Base-by-base conservation (phyloP, 2,329 filamentous ascomycete species). In the Arthrobotrys sinensis region DNA sequence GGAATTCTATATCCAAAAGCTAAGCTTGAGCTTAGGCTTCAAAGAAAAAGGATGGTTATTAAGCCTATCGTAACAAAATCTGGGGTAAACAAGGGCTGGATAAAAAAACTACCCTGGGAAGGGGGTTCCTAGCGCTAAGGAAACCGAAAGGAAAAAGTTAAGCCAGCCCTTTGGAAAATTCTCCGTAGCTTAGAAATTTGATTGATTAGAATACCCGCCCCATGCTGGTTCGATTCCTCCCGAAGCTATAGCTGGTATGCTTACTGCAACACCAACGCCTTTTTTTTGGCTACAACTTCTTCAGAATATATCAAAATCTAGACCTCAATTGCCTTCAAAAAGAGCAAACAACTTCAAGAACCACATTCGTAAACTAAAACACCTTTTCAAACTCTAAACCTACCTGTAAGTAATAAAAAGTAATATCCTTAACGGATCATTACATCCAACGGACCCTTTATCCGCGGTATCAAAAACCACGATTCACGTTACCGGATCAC, bases 401-500 rank as follows among this genome's bases (percentile, higher is more conserved):
- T 5, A 11, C 24, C 24, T 28, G 4, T 28, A 2, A 28, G 24
- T 28, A 28, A 28, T 45, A n/a, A 45, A 40, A 40, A 14, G 36
- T 10, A 40, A 40, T 40, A 40, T 8, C 36, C 36, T 40, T 10
- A 40, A 2, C 6, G 6, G 6, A 19, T 16, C 4, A 7, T 7
- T 46, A 16, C 43, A 3, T 1, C 19, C 8, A 46, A 16, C 43
- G 16, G 16, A n/a, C n/a, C n/a, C n/a, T n/a, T n/a, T n/a, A n/a
- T n/a, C n/a, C 43, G n/a, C 43, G 6, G 10, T 16, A 19, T 10
- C 45, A 48, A 21, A 28, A 50, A 4, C 38, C 19, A 14, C 43
- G 40, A 28, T 64, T 46, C 62, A 50, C 38, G 50, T 68, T 57
- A 50, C 43, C 38, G 38, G 52, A 57, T 45, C 65, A 68, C 48